phyloP scores from a whole-genome alignment of 1,284 basidiomycete species.

The Xanthoconium separans region DNA sequence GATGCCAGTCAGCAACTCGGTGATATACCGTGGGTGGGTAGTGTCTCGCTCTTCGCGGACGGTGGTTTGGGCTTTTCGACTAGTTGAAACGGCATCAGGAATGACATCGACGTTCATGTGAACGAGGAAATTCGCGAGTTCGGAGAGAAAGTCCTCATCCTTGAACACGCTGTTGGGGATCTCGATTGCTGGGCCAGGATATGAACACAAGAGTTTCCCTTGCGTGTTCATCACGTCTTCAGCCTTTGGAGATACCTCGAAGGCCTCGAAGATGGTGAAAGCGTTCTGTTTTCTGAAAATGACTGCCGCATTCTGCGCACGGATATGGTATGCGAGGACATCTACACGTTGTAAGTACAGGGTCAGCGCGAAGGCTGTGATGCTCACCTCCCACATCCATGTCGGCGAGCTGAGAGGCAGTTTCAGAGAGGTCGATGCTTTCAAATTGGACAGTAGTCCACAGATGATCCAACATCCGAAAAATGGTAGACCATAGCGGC shows the following conservation, averaged over 20 bases:
- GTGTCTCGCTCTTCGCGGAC: neutral
- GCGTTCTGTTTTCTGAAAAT: slow-evolving; percentile 28
- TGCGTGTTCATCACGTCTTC: neutral
- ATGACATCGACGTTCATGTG: neutral
- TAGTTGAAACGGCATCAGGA: neutral
- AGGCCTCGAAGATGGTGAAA: slow-evolving; percentile 32
- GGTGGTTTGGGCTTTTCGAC: neutral
- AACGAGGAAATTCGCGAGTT: slow-evolving; percentile 1
- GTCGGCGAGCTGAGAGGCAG: slow-evolving; percentile 10
- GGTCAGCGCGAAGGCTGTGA: fast-evolving
- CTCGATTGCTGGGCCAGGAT: slow-evolving; percentile 30
- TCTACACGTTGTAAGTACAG: slow-evolving; percentile 11
- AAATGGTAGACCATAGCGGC: slow-evolving; percentile 11
- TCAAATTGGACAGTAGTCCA: neutral
- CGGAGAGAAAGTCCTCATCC: slow-evolving; percentile 17
- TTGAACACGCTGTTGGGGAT: slow-evolving; percentile 17
- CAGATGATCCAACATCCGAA: slow-evolving; percentile 20
- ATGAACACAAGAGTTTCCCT: slow-evolving; percentile 21
- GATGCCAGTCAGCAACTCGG: slow-evolving; percentile 32
- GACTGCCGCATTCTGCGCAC: slow-evolving; percentile 37
- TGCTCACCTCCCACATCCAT: slow-evolving; percentile 20
- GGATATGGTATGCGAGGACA: slow-evolving; percentile 21
- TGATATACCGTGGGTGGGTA: neutral
- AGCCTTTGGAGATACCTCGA: slow-evolving; percentile 14
- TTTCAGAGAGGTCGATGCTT: slow-evolving; percentile 1